phyloP scores from a whole-genome alignment of 2,329 filamentous ascomycete genomes.

The Paracamarosporium sp. region DNA sequence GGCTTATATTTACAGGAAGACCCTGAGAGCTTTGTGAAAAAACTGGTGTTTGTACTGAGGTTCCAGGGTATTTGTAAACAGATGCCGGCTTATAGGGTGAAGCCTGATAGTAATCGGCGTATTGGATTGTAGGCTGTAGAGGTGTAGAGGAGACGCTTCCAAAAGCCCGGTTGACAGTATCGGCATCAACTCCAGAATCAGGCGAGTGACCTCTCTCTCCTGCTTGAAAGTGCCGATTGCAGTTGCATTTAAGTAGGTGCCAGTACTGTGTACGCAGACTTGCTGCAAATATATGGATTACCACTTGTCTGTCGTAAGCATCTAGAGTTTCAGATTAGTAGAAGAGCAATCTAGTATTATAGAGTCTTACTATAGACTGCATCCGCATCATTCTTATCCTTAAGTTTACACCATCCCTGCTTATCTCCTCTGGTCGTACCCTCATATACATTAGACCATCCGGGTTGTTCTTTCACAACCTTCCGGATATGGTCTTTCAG shows the following conservation, averaged over 20 bases:
- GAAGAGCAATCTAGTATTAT: background rate
- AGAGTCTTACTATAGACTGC: conserved; percentile 33
- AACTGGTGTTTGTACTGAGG: conserved; percentile 26
- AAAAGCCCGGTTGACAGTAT: conserved; percentile 31
- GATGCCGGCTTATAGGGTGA: conserved; percentile 25
- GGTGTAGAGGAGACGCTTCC: conserved; percentile 16
- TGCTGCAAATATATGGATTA: conserved; percentile 43
- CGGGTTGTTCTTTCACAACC: conserved; percentile 43
- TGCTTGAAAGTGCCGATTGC: conserved; percentile 33
- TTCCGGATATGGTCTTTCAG: conserved; percentile 47
- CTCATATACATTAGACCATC: conserved; percentile 43
- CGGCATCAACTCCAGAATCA: conserved; percentile 38
- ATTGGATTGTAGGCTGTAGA: conserved; percentile 27
- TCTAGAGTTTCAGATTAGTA: conserved; percentile 16
- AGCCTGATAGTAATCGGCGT: conserved; percentile 27
- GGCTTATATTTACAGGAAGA: conserved; percentile 44
- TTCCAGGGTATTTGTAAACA: conserved; percentile 23
- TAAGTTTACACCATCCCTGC: conserved; percentile 46
- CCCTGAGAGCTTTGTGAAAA: conserved; percentile 42
- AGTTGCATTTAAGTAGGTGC: conserved; percentile 44
- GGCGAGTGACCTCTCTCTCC: conserved; percentile 35
- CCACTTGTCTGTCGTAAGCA: conserved; percentile 29
- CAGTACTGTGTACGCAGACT: conserved; percentile 33
- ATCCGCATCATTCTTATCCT: conserved; percentile 41
- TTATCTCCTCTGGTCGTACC: conserved; percentile 36